Evolutionary conservation across 441 rosid species (phyloP).

Genomic region (Pelargonium australe): DNA sequence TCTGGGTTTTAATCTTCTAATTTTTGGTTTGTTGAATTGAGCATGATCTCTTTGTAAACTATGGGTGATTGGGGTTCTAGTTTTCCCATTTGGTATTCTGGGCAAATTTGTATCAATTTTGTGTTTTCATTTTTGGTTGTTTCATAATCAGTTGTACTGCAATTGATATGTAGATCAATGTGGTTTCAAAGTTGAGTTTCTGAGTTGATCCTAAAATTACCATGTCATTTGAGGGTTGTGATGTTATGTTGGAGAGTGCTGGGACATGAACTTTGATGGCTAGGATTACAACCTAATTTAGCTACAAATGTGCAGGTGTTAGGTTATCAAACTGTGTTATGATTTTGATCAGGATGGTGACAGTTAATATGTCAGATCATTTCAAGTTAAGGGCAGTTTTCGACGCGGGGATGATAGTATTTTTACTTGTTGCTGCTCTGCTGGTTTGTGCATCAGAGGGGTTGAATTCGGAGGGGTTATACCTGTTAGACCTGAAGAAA

Average conservation of each 20-base stretch:
- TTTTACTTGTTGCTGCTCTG: conserved; percentile 31
- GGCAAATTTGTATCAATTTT: not conserved
- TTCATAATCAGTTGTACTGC: not conserved
- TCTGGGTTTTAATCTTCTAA: conserved; percentile 13
- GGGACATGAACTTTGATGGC: conserved; percentile 7
- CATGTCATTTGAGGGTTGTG: not conserved
- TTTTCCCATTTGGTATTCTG: not conserved
- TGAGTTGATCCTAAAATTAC: conserved; percentile 8
- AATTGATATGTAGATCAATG: not conserved
- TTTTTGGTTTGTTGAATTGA: not conserved
- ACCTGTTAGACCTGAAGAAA: conserved; percentile 61
- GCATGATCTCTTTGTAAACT: not conserved
- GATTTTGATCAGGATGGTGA: conserved; percentile 19
- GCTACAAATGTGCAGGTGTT: conserved; percentile 24
- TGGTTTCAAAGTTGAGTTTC: conserved; percentile 10
- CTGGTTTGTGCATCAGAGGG: conserved; percentile 46
- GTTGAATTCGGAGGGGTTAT: conserved; percentile 64
- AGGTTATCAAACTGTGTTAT: conserved; percentile 14
- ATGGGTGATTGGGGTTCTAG: not conserved
- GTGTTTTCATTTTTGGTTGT: not conserved
- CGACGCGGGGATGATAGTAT: conserved; percentile 27
- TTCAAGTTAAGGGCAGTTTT: conserved; percentile 28
- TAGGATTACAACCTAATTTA: conserved; percentile 19
- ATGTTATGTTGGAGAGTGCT: not conserved
- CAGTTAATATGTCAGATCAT: conserved; percentile 26